phyloP scores from a whole-genome alignment of 305 asterid genomes.

The Petunia hybrid region DNA sequence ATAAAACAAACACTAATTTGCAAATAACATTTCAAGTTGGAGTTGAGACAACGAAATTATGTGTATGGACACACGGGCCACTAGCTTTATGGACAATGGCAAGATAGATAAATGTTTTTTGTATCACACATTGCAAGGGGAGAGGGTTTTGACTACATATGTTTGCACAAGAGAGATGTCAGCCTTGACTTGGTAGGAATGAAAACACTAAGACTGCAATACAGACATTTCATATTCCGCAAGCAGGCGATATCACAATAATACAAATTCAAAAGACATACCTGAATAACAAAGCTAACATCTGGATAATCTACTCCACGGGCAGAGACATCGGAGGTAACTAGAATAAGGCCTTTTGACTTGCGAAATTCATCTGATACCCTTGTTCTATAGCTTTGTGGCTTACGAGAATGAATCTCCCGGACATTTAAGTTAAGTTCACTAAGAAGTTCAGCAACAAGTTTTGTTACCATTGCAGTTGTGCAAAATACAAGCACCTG shows the following conservation, averaged over 20 bases:
- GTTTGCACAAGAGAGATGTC: not conserved
- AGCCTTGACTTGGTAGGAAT: conserved; percentile 1
- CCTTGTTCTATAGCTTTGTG: conserved; percentile 90
- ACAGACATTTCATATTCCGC: not conserved
- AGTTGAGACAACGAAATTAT: too few species aligned
- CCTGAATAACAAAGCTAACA: conserved; percentile 93
- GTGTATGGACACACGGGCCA: too few species aligned
- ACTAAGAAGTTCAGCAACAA: conserved; percentile 84
- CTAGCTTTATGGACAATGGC: not conserved
- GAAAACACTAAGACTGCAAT: not conserved
- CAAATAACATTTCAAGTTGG: too few species aligned
- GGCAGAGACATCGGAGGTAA: conserved; percentile 96
- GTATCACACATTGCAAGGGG: not conserved
- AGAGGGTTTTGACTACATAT: conserved; percentile 12
- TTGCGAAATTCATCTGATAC: conserved; percentile 94
- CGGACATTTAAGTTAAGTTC: conserved; percentile 90
- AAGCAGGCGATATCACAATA: not conserved
- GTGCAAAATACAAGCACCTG: conserved; percentile 98
- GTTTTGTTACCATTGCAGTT: conserved; percentile 95
- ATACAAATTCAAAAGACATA: conserved; percentile 37
- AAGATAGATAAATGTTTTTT: not conserved
- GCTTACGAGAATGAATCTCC: conserved; percentile 93
- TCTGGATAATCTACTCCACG: conserved; percentile 99
- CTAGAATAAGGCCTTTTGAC: conserved; percentile 94
- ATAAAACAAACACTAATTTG: too few species aligned